Conservation (phyloP, 306 rosid genomes). For the Astragalus glycyphyllos region DNA sequence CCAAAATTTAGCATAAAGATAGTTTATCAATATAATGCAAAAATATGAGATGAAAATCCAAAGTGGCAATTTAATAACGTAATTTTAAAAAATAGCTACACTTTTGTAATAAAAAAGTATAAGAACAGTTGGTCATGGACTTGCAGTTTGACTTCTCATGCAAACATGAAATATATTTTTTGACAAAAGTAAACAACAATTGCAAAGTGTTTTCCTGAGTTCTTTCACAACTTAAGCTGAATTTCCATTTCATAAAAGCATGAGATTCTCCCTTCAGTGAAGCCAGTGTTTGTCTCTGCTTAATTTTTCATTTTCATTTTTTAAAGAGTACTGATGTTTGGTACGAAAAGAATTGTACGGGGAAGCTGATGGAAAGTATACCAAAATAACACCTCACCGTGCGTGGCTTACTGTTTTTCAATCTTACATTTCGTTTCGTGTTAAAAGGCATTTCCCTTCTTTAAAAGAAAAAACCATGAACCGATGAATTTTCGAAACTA, state of each 20-base stretch:
- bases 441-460: too few species aligned
- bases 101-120: background rate
- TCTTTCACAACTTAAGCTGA: background rate
- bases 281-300: background rate
- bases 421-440: too few species aligned
- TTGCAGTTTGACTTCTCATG: constrained; percentile 1
- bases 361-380: too few species aligned
- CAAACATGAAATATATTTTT: constrained; percentile 11
- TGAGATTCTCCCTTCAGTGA: constrained; percentile 6
- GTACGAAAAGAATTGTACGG: too few species aligned
- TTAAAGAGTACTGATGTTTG: too few species aligned
- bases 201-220: background rate
- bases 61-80: background rate
- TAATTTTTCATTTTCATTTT: background rate
- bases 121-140: background rate
- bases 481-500: background rate
- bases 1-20: background rate
- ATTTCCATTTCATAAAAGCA: background rate
- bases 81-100: background rate
- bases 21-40: background rate
- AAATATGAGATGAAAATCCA: constrained; percentile 1
- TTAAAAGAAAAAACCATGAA: background rate
- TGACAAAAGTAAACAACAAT: constrained; percentile 6
- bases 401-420: too few species aligned
- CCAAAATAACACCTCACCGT: too few species aligned